Conservation (phyloP, 495 filamentous ascomycete genomes). For the Penicillium robsamsonii region DNA sequence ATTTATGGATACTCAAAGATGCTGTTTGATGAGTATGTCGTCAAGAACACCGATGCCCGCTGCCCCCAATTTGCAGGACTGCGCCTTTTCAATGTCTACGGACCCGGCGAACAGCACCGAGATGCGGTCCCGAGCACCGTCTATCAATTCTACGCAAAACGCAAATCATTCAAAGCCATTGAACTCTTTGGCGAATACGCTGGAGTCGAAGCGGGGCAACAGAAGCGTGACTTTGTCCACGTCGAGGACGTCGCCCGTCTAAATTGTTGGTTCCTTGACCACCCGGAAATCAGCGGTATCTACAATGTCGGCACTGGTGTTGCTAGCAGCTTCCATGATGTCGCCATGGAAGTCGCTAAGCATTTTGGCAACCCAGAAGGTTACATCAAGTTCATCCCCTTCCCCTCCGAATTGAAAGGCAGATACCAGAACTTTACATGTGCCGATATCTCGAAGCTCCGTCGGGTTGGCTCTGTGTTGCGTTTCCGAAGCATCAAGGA, state of each 20-base stretch:
- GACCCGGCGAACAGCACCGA: conserved; percentile 1
- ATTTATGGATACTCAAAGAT: conserved; percentile 3
- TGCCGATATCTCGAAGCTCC: conserved; percentile 7
- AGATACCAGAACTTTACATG: conserved; percentile 2
- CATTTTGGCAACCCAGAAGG: conserved; percentile 4
- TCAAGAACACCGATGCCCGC: neutral
- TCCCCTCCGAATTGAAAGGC: neutral
- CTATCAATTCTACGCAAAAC: conserved; percentile 3
- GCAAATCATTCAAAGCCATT: conserved; percentile 5
- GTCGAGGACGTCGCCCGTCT: conserved; percentile 10
- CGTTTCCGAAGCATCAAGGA: conserved; percentile 3
- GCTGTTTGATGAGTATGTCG: conserved; percentile 4
- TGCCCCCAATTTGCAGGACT: neutral
- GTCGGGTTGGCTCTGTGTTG: neutral
- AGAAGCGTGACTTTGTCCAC: conserved; percentile 10
- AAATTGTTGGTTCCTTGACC: conserved; percentile 11
- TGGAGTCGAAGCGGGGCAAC: conserved; percentile 3
- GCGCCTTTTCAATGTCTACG: conserved; percentile 7
- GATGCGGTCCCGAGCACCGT: neutral
- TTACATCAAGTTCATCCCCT: neutral
- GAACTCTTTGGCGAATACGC: conserved; percentile 6
- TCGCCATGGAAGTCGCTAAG: neutral
- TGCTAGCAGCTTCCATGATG: neutral
- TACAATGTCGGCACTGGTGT: conserved; percentile 9
- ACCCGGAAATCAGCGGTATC: conserved; percentile 6